Percentiles rank a stretch among this genome's conserved stretches.
phyloP scores from a whole-genome alignment of 768 basidiomycete species.

The Podaxis pistillaris region DNA sequence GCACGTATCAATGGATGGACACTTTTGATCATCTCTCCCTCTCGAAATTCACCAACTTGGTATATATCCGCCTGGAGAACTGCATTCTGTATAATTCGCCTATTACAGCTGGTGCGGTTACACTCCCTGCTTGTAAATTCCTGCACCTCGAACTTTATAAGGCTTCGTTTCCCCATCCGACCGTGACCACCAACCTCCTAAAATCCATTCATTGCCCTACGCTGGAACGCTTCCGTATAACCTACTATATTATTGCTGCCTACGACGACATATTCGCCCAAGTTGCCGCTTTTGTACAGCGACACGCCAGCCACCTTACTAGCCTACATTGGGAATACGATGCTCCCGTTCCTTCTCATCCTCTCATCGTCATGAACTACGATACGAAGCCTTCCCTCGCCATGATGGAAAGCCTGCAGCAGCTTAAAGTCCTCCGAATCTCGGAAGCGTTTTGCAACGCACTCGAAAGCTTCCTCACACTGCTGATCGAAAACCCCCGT shows the following conservation, averaged over 20 bases:
- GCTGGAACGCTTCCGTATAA: background rate
- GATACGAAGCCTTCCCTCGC: background rate
- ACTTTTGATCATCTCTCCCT: background rate
- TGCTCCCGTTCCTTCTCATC: background rate
- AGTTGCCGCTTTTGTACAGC: background rate
- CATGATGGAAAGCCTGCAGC: background rate
- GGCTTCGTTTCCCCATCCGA: too few species aligned
- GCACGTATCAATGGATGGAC: background rate
- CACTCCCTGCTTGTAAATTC: background rate
- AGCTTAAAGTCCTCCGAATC: background rate
- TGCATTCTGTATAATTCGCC: background rate
- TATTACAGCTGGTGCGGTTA: background rate
- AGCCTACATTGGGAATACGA: slow-evolving; percentile 6
- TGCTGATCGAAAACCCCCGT: background rate
- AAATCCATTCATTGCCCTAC: background rate
- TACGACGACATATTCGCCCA: background rate
- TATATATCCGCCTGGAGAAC: background rate
- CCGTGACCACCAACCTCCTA: too few species aligned
- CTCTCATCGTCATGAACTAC: background rate
- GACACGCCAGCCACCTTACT: background rate
- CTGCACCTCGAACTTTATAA: background rate
- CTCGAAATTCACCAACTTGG: background rate
- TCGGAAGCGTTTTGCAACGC: background rate
- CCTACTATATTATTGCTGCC: background rate
- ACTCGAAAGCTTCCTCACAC: background rate